Evolutionary conservation across 305 asterid genomes (phyloP).

Genomic region (Salvia sclarea): DNA sequence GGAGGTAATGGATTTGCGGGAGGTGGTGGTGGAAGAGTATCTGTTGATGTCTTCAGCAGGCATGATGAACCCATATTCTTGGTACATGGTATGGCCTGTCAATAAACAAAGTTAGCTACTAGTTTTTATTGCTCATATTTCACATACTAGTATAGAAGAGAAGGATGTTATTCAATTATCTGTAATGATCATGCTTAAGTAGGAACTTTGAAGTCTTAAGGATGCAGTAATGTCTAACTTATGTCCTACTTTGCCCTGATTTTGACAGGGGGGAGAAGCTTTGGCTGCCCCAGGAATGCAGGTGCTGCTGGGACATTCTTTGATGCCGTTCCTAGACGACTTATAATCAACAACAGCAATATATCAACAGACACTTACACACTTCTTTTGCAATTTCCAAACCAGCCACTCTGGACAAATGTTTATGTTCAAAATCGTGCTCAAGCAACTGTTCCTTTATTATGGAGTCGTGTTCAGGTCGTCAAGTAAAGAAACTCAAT

Average conservation of each 20-base stretch:
- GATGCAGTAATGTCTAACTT: conserved; percentile 21
- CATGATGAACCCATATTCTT: conserved; percentile 65
- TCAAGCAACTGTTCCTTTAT: conserved; percentile 71
- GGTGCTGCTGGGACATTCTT: conserved; percentile 95
- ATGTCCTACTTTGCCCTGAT: conserved; percentile 28
- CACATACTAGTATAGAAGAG: background rate
- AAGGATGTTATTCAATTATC: background rate
- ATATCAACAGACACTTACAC: conserved; percentile 81
- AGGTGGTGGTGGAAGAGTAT: conserved; percentile 94
- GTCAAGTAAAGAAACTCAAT: conserved; percentile 36
- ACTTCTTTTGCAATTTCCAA: conserved; percentile 76
- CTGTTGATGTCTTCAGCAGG: conserved; percentile 65
- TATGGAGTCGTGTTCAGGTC: conserved; percentile 96
- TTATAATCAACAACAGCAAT: conserved; percentile 68
- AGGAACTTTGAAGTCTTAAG: conserved; percentile 23
- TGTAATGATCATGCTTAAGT: conserved; percentile 24
- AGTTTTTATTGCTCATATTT: conserved; percentile 21
- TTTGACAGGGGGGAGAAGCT: conserved; percentile 80
- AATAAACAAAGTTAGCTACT: conserved; percentile 7
- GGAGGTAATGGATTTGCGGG: conserved; percentile 94
- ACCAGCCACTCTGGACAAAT: conserved; percentile 91
- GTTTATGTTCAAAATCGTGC: conserved; percentile 72
- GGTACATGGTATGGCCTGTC: conserved; percentile 63
- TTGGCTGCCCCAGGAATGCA: conserved; percentile 80
- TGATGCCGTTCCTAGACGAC: conserved; percentile 88